Percentiles rank a stretch among this genome's conserved stretches.
Conservation (phyloP, 257 asterid species). For the Ophiorrhiza pumila region DNA sequence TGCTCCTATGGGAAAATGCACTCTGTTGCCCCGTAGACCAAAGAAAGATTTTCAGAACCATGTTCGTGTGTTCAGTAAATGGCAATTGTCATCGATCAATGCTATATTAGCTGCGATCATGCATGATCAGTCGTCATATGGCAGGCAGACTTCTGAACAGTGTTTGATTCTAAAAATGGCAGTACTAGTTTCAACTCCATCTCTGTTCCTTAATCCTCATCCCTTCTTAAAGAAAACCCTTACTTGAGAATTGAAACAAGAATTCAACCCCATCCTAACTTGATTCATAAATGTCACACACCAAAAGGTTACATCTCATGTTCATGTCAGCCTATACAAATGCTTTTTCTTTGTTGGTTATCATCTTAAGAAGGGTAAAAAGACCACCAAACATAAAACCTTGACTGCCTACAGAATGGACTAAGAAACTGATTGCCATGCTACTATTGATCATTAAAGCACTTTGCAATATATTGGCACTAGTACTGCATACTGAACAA, state of each 20-base stretch:
- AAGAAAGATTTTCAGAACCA: constrained; percentile 10
- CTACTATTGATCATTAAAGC: neutral
- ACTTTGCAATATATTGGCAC: neutral
- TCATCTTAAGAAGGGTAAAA: too few relatives aligned
- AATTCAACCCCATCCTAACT: neutral
- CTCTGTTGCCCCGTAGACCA: constrained; percentile 16
- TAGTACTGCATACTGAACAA: too few relatives aligned
- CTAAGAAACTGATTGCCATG: neutral
- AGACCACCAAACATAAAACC: neutral
- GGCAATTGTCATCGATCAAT: constrained; percentile 2
- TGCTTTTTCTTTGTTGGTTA: too few relatives aligned
- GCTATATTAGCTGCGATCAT: neutral
- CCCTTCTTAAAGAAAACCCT: neutral
- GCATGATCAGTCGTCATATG: constrained; percentile 2
- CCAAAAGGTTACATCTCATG: neutral
- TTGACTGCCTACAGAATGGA: neutral
- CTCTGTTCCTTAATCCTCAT: neutral
- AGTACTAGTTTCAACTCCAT: neutral
- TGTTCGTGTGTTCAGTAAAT: constrained; percentile 13
- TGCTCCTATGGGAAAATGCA: neutral
- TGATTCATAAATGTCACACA: neutral
- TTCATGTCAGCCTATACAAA: neutral
- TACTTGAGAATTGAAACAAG: neutral
- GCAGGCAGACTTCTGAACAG: constrained; percentile 7
- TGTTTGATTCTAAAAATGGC: neutral